Evolutionary conservation across 2,329 filamentous ascomycete species (phyloP).

Genomic region (Beauveria bassiana): DNA sequence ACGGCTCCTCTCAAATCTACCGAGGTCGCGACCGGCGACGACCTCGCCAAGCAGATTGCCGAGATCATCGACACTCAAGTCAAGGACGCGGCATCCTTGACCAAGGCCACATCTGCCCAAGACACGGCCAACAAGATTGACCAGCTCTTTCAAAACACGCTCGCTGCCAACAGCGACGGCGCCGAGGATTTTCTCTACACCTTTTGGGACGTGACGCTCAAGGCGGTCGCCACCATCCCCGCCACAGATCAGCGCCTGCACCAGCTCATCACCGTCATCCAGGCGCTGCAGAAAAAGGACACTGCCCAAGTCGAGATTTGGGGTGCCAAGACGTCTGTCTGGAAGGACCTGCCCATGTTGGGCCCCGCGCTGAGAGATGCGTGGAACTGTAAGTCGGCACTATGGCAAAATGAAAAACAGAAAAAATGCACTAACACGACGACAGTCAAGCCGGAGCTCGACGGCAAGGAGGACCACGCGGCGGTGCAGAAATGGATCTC

Average conservation of each 20-base stretch:
- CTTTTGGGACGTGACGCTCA: conserved; percentile 22
- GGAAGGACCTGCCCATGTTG: conserved; percentile 25
- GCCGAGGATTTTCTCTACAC: conserved; percentile 21
- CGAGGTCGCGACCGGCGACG: conserved; percentile 5
- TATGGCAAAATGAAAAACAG: neutral
- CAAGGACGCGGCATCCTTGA: conserved; percentile 11
- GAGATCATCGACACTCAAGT: conserved; percentile 19
- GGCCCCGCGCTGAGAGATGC: conserved; percentile 23
- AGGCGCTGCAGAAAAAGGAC: conserved; percentile 17
- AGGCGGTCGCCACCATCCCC: conserved; percentile 19
- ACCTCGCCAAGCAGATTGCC: conserved; percentile 14
- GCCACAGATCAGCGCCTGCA: conserved; percentile 20
- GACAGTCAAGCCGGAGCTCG: conserved; percentile 19
- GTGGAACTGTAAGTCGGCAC: conserved; percentile 20
- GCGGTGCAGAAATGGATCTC: conserved; percentile 21
- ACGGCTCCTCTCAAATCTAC: conserved; percentile 6
- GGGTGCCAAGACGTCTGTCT: conserved; percentile 19
- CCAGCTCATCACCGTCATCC: conserved; percentile 18
- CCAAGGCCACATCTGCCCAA: conserved; percentile 13
- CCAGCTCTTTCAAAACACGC: conserved; percentile 15
- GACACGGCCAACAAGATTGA: conserved; percentile 19
- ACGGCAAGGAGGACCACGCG: conserved; percentile 16
- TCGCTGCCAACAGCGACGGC: conserved; percentile 14
- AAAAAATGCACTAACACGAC: neutral
- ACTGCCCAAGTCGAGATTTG: conserved; percentile 21